These are phyloP conservation scores for Agaricus sinodeliciosus DNA, from an alignment of 768 basidiomycete genomes.

Conservation along the genomic window DNA sequence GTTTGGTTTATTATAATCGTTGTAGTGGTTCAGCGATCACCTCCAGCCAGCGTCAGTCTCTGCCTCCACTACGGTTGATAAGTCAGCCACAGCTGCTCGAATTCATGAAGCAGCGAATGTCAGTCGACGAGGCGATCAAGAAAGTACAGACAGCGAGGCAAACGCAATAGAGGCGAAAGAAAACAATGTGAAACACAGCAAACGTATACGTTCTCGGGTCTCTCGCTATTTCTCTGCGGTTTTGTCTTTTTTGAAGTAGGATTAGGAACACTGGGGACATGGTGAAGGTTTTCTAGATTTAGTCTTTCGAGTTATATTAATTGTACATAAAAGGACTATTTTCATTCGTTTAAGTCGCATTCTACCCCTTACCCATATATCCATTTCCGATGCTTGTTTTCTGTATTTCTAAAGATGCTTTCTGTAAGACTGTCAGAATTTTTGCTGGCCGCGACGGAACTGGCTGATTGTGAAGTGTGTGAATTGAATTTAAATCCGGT, in stretches of 20 bases:
- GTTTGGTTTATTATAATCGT: background rate
- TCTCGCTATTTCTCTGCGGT: conserved; percentile 8
- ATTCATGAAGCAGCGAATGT: conserved; percentile 1
- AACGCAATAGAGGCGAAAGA: conserved; percentile 1
- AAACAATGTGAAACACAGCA: background rate
- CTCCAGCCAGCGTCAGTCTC: conserved; percentile 14
- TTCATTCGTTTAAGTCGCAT: background rate
- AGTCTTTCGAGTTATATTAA: background rate
- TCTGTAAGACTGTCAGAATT: conserved; percentile 1
- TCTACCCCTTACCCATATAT: background rate
- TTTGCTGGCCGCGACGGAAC: background rate
- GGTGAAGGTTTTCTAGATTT: conserved; percentile 3
- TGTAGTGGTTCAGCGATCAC: conserved; percentile 36
- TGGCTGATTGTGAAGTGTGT: background rate
- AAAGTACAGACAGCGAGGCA: conserved; percentile 10
- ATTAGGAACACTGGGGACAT: background rate
- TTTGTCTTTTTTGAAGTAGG: conserved; percentile 13
- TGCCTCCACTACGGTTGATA: background rate
- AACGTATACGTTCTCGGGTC: conserved; percentile 8
- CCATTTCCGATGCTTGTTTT: background rate
- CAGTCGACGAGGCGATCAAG: background rate
- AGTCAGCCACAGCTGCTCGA: too few relatives aligned
- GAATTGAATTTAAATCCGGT: background rate
- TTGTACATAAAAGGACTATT: background rate
- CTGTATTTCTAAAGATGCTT: conserved; percentile 8